Evolutionary conservation across 2,329 filamentous ascomycete species (phyloP), one percentile per base, ranked within the genome.

Genomic region (Cordyceps sp.): DNA sequence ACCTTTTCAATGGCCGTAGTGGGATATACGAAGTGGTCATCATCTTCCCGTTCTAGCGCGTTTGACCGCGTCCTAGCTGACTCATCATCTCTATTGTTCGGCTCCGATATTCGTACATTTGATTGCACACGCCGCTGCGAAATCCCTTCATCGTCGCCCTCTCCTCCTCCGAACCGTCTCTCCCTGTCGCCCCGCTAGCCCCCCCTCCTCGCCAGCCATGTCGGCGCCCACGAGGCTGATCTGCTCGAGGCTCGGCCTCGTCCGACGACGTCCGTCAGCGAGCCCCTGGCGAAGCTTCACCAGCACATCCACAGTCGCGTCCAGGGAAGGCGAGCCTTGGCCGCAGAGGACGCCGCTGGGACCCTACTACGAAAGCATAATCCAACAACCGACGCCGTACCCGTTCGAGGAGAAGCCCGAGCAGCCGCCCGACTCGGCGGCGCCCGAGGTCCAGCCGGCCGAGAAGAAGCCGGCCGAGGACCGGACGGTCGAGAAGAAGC

Each of bases 331-430:
- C 29, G 42, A n/a, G n/a, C n/a, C 45, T 16, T 54, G 52, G 52
- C 52, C 51, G 4, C 53, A 57, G 23, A 37, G 41, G n/a, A 52
- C 54, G 13, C 68, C 70, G 0, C 54, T 73, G 1, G 71, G 71
- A 1, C 48, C 55, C 24, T 77, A 72, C 53, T 77, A 77, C 50
- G 61, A 72, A 39, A 50, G 56, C n/a, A 61, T 76, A 17, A 56
- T 75, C 28, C 54, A 58, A 30, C 54, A 52, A 5, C 62, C 64
- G 0, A 52, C 56, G 8, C 58, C 58, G 2, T 42, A 57, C 53
- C 33, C 54, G 42, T 39, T 36, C 31, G 42, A 50, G 8, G 42
- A 48, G 23, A 66, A 66, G 42, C 57, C 57, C 29, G 57, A 66
- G 39, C 49, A 52, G 9, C 57, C 61, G 0, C 59, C 61, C 3